Evolutionary conservation across 305 asterid genomes (phyloP).

Genomic region (Plantago lanceolata): DNA sequence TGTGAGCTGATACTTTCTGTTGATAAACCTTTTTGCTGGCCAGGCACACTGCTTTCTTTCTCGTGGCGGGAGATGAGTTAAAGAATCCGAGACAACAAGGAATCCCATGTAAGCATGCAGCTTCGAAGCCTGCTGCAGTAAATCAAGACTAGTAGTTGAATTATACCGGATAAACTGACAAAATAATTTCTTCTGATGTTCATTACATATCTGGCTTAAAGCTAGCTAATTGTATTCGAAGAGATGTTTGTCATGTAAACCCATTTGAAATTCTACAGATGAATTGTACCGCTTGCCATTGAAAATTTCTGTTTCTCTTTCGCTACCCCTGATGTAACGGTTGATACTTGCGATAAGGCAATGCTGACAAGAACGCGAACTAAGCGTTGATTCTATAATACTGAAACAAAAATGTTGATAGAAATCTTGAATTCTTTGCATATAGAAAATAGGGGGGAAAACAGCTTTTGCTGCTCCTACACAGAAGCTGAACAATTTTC

Average conservation of each 20-base stretch:
- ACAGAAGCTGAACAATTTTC: not conserved
- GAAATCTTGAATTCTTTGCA: not conserved
- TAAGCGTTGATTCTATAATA: too few species aligned
- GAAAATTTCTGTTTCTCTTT: not conserved
- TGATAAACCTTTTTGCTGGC: constrained; percentile 3
- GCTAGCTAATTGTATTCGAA: not conserved
- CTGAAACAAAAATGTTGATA: not conserved
- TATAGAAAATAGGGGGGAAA: not conserved
- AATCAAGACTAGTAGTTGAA: constrained; percentile 6
- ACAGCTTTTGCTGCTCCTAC: not conserved
- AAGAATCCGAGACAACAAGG: constrained; percentile 48
- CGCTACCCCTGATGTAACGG: not conserved
- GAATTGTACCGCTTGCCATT: not conserved
- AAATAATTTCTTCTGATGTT: not conserved
- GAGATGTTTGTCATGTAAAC: not conserved
- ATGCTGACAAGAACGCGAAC: too few species aligned
- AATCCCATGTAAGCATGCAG: constrained; percentile 55
- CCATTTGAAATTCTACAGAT: not conserved
- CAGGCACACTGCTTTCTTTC: constrained; percentile 95
- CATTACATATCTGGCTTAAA: not conserved
- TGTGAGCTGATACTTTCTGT: not conserved
- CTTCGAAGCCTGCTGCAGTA: constrained; percentile 40
- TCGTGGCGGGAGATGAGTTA: constrained; percentile 85
- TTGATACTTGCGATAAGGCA: too few species aligned
- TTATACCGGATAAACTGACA: not conserved